Base-by-base conservation (phyloP, 768 basidiomycete species). In the Gelatoporia subvermispora region DNA sequence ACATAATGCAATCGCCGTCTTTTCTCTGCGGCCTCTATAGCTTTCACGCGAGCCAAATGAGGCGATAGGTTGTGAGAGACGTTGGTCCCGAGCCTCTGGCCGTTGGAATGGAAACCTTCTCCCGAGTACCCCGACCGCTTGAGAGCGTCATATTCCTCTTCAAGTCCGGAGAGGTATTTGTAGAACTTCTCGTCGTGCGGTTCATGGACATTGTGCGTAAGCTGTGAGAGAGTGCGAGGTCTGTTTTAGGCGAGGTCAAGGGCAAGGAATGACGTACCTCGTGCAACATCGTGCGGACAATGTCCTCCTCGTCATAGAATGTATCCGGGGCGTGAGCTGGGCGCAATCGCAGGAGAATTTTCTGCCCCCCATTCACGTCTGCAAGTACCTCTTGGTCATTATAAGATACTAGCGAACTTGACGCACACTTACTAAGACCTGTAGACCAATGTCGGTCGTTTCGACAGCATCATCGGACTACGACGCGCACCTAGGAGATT, bases 131-230 rank as follows among this genome's bases (percentile, higher is more conserved):
- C 94, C 13, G 81, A 82, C 17, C 81, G 74, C 55, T 83, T 81
- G 5, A 96, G 73, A 2, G 75, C 81, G 35, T 88, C 86, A 56
- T 85, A 93, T 68, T 96, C 94, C 47, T 92, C 85, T 60, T 93
- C 85, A 2, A 95, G 72, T 18, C 74, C 76, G 2, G 78, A 70
- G 4, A 90, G 76, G 55, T 79, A 78, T 48, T 84, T 82, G 70
- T 90, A 88, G 56, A 93, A 88, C 44, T 76, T 78, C 43, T 89
- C 85, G 56, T 97, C 90, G 56, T 96, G 94, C 4, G 92, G 87
- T 3, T 91, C 90, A 59, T 92, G 88, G 8, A 87, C 81, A 60
- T 88, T 92, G 61, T 93, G 92, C 0, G 91, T 86, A 34, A 95
- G 83, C 90, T 94, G 24, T 17, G 15, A 4, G 35, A 11, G 8